Base-by-base conservation (phyloP, 2,329 filamentous ascomycete genomes). In the Trichoderma harzianum region DNA sequence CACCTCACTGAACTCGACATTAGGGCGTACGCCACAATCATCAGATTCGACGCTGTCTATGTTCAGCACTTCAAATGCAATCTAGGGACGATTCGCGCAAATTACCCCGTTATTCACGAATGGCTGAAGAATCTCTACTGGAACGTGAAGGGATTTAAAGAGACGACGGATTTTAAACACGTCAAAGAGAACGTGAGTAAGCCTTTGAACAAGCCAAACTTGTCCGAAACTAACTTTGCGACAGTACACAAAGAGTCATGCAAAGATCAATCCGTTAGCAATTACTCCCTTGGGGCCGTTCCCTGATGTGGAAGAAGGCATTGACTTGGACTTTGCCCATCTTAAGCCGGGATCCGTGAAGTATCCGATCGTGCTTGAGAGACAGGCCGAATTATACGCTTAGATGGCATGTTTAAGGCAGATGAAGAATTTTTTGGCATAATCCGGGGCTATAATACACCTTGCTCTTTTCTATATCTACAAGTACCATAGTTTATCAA, bases 111-210 rank as follows among this genome's bases (percentile, higher is more conserved):
- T 47, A 82, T 93, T 63, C 90, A 94, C 78, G 85, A 85, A 72
- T 94, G 91, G 92, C 73, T 93, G 72, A 84, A 90, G 66, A 85
- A 88, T 72, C 79, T 93, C 68, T 94, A 94, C 78, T 94, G 92
- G 91, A 90, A 93, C 75, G 76, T 78, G 1, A 76, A 76, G 7
- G 81, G 80, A 6, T 76, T 89, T 73, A 84, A 78, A 71, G 86
- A 88, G 75, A 89, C 87, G 18, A 92, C 90, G 0, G 83, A 92
- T 73, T 92, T 92, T 74, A 85, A 80, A 73, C 90, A 92, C 76
- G 92, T 92, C 77, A 92, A 92, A 79, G 90, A 92, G 78, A 91
- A 77, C 28, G 77, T 76, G 65, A 74, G 77, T 57, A 0, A 0
- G n/a, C 14, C 32, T 10, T 14, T 3, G 3, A 18, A 18, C 7